These are phyloP conservation scores for Forsythia suspensa DNA, from an alignment of 257 asterid genomes.

Conservation along the genomic window DNA sequence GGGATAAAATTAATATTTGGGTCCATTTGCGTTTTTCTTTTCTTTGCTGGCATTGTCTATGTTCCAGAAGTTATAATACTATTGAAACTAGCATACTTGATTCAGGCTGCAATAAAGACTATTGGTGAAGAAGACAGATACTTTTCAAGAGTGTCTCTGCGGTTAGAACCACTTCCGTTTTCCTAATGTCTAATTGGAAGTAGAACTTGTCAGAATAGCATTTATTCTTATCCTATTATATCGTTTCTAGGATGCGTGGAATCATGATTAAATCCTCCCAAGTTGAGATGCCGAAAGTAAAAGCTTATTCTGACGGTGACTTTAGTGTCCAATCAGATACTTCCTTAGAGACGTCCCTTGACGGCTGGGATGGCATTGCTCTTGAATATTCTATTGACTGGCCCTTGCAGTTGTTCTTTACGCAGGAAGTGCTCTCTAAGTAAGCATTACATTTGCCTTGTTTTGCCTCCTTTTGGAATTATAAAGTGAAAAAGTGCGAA, in stretches of 20 bases:
- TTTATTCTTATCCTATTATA: slow-evolving; percentile 26
- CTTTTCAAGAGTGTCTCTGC: slow-evolving; percentile 80
- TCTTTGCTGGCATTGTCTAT: slow-evolving; percentile 14
- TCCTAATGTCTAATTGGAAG: slow-evolving; percentile 10
- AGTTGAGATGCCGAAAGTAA: slow-evolving; percentile 66
- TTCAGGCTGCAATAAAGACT: slow-evolving; percentile 93
- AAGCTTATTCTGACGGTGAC: slow-evolving; percentile 65
- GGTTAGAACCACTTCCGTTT: slow-evolving; percentile 44
- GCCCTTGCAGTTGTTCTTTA: slow-evolving; percentile 95
- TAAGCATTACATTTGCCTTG: slow-evolving; percentile 43
- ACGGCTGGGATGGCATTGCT: slow-evolving; percentile 97
- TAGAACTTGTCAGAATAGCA: not conserved
- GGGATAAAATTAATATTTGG: not conserved
- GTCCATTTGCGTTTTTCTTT: slow-evolving; percentile 2
- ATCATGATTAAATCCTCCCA: slow-evolving; percentile 65
- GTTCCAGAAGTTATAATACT: slow-evolving; percentile 22
- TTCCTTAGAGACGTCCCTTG: slow-evolving; percentile 67
- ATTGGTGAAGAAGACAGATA: slow-evolving; percentile 93
- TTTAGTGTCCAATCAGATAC: slow-evolving; percentile 52
- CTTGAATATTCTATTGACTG: slow-evolving; percentile 92
- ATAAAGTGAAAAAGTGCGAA: slow-evolving; percentile 16
- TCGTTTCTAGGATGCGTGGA: slow-evolving; percentile 72
- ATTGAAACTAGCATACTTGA: slow-evolving; percentile 25
- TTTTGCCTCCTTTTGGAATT: slow-evolving; percentile 3
- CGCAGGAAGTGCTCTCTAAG: slow-evolving; percentile 93